phyloP scores from a whole-genome alignment of 1,284 basidiomycete genomes.

The Cutaneotrichosporon mucoides region DNA sequence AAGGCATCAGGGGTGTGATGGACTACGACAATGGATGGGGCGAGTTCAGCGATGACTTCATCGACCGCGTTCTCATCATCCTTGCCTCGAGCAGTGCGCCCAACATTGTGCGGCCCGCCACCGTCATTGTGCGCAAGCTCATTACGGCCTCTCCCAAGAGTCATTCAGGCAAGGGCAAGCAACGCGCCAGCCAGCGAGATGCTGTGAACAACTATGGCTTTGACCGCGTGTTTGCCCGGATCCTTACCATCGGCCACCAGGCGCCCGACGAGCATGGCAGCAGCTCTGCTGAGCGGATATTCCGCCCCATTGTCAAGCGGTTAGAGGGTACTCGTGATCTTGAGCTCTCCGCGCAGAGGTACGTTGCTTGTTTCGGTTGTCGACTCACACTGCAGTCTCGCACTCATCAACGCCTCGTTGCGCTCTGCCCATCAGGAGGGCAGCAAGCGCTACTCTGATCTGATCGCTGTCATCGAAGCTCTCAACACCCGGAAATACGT shows the following conservation, averaged over 20 bases:
- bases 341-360: constrained; percentile 79
- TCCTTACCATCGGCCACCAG: constrained; percentile 59
- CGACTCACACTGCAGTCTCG: constrained; percentile 58
- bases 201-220: constrained; percentile 65
- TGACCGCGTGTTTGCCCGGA: constrained; percentile 72
- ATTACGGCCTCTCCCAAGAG: constrained; percentile 33
- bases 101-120: constrained; percentile 96
- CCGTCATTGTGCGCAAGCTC: constrained; percentile 51
- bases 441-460: constrained; percentile 33
- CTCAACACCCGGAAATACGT: constrained; percentile 79
- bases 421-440: constrained; percentile 37
- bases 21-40: constrained; percentile 42
- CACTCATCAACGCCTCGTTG: constrained; percentile 72
- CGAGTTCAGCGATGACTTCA: constrained; percentile 31
- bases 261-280: constrained; percentile 56
- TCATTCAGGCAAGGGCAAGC: constrained; percentile 18
- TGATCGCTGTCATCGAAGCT: constrained; percentile 57
- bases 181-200: constrained; percentile 16
- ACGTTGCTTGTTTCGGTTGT: constrained; percentile 24
- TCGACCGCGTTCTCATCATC: constrained; percentile 63
- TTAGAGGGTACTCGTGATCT: constrained; percentile 72
- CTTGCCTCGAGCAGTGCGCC: constrained; percentile 68
- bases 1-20: constrained; percentile 38
- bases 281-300: constrained; percentile 27
- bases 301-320: constrained; percentile 61